Base-by-base conservation (phyloP, 495 filamentous ascomycete species). In the Mytilinidion resinicola region DNA sequence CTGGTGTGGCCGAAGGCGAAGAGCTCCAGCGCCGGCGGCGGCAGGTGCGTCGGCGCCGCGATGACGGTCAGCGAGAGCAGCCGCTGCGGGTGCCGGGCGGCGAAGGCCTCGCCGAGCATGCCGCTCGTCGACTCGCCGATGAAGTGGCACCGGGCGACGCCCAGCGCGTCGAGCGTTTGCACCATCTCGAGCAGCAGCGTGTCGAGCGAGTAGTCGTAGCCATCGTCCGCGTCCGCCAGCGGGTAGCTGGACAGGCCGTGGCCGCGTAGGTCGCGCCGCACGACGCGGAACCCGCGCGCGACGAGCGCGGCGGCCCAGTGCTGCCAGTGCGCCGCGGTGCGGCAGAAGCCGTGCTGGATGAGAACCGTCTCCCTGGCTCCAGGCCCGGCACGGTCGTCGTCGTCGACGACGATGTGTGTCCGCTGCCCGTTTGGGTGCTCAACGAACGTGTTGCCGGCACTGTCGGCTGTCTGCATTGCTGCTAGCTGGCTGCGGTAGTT, bases 311-410 rank as follows among this genome's bases (percentile, higher is more conserved):
- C 62, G 11, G 65, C 56, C 65, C 65, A 67, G 20, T 64, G 57
- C 51, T 67, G 62, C 62, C 61, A 67, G 36, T 62, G 62, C 14
- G 25, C 65, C 36, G 65, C 47, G 41, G 65, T 62, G 15, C 65
- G 53, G 14, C 54, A 62, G 43, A 67, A 67, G 12, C 65, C 65
- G 34, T 65, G 62, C 34, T 67, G 65, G 42, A 67, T 64, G 9
- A 67, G 54, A 19, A 67, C 62, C 15, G 62, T 67, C 9, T 65
- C 62, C 30, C 35, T n/a, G 7, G 25, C 25, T 2, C 25, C 25
- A 30, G 25, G 3, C 6, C 65, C 65, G 0, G 65, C 62, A 38
- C 65, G 57, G 30, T 36, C 49, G 41, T 65, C 65, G 46, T 17
- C 30, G 39, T 62, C 50, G 25, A 35, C 41, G 5, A 67, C 58